Evolutionary conservation across 768 basidiomycete genomes (phyloP).

Genomic region (Lactifluus hygrophoroides): DNA sequence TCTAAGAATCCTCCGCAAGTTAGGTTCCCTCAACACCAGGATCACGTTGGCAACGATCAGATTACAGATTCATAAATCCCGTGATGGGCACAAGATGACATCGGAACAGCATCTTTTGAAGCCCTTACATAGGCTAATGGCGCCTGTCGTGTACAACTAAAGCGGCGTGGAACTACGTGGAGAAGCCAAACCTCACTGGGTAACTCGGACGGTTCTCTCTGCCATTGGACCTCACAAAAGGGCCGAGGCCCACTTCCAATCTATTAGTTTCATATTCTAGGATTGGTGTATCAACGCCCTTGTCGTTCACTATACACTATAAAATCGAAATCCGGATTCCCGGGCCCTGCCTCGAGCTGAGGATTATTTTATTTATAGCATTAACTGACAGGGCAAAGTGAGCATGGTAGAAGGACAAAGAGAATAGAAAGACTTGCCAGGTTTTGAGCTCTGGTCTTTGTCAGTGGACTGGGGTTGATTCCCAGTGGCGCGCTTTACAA

Average conservation of each 20-base stretch:
- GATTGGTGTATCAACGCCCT: background rate
- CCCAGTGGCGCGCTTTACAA: conserved; percentile 69
- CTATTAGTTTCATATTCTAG: background rate
- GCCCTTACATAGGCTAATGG: background rate
- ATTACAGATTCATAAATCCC: conserved; percentile 19
- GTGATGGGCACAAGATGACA: background rate
- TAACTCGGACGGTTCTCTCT: background rate
- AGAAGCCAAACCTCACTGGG: background rate
- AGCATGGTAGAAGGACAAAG: background rate
- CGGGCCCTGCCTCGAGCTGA: conserved; percentile 84
- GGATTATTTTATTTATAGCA: conserved; percentile 67
- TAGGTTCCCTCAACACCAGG: conserved; percentile 36
- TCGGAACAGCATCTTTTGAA: background rate
- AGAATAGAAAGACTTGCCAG: conserved; percentile 26
- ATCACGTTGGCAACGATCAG: conserved; percentile 27
- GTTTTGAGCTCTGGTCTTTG: conserved; percentile 37
- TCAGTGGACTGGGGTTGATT: conserved; percentile 46
- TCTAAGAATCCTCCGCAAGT: conserved; percentile 72
- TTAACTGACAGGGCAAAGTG: conserved; percentile 40
- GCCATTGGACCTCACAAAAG: background rate
- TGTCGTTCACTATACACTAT: conserved; percentile 27
- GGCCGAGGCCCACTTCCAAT: background rate
- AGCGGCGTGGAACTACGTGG: background rate
- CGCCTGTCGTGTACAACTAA: background rate
- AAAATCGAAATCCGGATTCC: conserved; percentile 80